phyloP scores from a whole-genome alignment of 1,139 yeast species.

The Hemisphaericaspora xylofermentans region DNA sequence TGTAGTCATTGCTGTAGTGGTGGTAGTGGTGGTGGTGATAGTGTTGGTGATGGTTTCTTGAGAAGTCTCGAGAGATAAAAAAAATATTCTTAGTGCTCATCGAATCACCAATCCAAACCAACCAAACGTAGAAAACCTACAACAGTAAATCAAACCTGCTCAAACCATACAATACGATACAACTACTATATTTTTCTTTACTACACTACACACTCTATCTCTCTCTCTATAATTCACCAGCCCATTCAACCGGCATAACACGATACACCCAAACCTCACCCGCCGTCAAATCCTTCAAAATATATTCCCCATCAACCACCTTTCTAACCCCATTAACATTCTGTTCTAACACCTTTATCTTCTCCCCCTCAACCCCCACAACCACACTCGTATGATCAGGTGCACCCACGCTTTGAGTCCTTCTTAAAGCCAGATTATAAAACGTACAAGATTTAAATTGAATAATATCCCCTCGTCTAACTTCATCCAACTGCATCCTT shows the following conservation, averaged over 20 bases:
- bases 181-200: too few species aligned
- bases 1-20: not conserved
- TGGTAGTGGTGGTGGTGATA: not conserved
- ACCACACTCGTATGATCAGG: conserved; percentile 74
- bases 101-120: not conserved
- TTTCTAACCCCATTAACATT: conserved; percentile 52
- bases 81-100: too few species aligned
- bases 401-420: conserved; percentile 44
- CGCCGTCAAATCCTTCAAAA: conserved; percentile 39
- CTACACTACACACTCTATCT: not conserved
- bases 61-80: too few species aligned
- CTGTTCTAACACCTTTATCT: conserved; percentile 55
- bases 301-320: conserved; percentile 48
- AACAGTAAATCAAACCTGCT: too few species aligned
- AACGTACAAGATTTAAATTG: conserved; percentile 47
- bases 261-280: conserved; percentile 57
- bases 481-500: conserved; percentile 31
- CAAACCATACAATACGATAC: too few species aligned
- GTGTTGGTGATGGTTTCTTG: not conserved
- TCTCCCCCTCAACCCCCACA: conserved; percentile 30
- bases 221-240: conserved; percentile 22
- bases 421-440: conserved; percentile 27
- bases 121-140: not conserved
- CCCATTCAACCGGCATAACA: conserved; percentile 58
- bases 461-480: conserved; percentile 43